Conservation (phyloP, 1,284 basidiomycete genomes). For the Ganoderma boninense region DNA sequence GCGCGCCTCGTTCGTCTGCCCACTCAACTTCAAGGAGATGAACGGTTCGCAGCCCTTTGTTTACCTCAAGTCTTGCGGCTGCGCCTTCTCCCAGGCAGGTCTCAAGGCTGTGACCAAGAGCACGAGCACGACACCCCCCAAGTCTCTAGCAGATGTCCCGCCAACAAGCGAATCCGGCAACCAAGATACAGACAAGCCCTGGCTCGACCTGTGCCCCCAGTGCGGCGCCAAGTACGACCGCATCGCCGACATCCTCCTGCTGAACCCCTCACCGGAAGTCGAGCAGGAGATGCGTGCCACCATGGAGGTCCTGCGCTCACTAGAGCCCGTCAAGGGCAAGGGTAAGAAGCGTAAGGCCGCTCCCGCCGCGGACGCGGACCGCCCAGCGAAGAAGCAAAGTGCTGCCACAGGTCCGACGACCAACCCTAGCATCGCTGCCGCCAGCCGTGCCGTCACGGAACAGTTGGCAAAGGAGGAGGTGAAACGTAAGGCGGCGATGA, state of each 20-base stretch:
- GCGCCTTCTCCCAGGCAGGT: slow-evolving; percentile 83
- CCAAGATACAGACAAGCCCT: slow-evolving; percentile 18
- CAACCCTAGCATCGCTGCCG: slow-evolving; percentile 63
- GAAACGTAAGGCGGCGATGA: slow-evolving; percentile 80
- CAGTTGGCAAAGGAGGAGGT: slow-evolving; percentile 76
- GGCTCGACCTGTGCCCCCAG: slow-evolving; percentile 73
- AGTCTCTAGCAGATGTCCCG: slow-evolving; percentile 44
- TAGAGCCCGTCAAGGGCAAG: slow-evolving; percentile 62
- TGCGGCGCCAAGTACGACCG: slow-evolving; percentile 74
- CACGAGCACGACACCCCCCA: slow-evolving; percentile 41
- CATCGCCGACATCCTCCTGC: slow-evolving; percentile 57
- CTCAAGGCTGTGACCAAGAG: slow-evolving; percentile 64
- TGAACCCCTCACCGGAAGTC: slow-evolving; percentile 74
- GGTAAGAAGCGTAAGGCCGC: slow-evolving; percentile 55
- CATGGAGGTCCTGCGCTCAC: slow-evolving; percentile 63
- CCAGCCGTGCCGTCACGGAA: slow-evolving; percentile 67
- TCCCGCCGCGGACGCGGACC: slow-evolving; percentile 39
- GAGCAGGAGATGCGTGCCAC: slow-evolving; percentile 58
- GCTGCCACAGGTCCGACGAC: slow-evolving; percentile 48
- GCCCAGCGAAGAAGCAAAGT: slow-evolving; percentile 50
- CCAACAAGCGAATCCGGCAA: slow-evolving; percentile 33
- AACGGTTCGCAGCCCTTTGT: slow-evolving; percentile 89
- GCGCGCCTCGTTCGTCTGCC: slow-evolving; percentile 83
- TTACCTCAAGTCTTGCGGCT: slow-evolving; percentile 88
- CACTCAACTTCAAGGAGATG: slow-evolving; percentile 92